Conservation (phyloP, 148 eudicot genomes). For the Talinum fruticosum region DNA sequence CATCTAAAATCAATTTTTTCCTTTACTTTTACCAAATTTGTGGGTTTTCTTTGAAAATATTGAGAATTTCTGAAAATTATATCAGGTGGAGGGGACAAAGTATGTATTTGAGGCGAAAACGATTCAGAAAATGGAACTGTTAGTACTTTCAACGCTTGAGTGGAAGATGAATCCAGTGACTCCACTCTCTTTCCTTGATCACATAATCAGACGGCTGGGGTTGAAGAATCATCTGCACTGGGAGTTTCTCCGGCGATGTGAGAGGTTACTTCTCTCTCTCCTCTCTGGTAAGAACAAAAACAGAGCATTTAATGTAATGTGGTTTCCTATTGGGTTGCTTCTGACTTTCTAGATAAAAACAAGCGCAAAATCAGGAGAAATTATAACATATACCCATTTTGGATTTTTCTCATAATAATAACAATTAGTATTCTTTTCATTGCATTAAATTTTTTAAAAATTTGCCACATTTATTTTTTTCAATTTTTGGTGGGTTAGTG, state of each 20-base stretch:
- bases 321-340: not conserved
- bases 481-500: not conserved
- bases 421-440: too few species aligned
- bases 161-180: conserved; percentile 93
- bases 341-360: conserved; percentile 6
- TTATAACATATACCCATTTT: not conserved
- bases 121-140: conserved; percentile 80
- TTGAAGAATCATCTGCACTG: conserved; percentile 52
- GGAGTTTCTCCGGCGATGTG: conserved; percentile 67
- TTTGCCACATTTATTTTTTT: too few species aligned
- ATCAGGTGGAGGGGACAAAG: conserved; percentile 54
- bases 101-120: conserved; percentile 67
- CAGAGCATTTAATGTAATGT: conserved; percentile 19
- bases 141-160: conserved; percentile 62
- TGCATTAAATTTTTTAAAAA: too few species aligned
- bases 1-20: not conserved
- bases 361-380: not conserved
- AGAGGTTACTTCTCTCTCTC: conserved; percentile 51
- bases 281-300: conserved; percentile 48
- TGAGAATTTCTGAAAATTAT: not conserved
- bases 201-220: conserved; percentile 66
- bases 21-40: not conserved
- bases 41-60: not conserved
- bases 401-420: not conserved
- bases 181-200: conserved; percentile 76